Base-by-base conservation (phyloP, 208 protist species). In the Balamuthia mandrillaris region DNA sequence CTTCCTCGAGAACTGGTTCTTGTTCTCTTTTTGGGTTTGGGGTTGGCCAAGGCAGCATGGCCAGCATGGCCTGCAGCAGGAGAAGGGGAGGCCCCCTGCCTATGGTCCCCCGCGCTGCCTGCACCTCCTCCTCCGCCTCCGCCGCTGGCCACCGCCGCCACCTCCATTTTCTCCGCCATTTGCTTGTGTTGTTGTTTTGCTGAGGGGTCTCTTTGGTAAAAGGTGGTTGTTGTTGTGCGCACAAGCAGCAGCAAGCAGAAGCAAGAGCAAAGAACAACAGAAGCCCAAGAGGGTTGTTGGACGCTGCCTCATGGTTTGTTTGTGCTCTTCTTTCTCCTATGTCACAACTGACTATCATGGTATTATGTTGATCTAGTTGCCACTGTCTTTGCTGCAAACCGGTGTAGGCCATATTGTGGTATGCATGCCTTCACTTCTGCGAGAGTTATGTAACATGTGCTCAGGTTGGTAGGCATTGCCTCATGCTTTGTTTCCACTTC, bases 331-430 rank as follows among this genome's bases (percentile, higher is more conserved):
- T 21, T 21, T 54, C 47, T 54, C 47, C 14, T 14, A 24, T 54
- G 14, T 24, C 47, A 54, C 47, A 54, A 54, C 14, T 54, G 47
- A 31, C 29, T 51, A 49, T 52, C 3, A 10, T 21, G 0, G 31
- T 51, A 0, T 18, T 49, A 52, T 45, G 31, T 10, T 27, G 42
- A 33, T 39, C 6, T 27, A 81, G 74, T 33, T 66, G 21, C 74
- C 74, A 9, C 47, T 81, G 14, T 81, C 74, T 7, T 51, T 81
- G 7, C 49, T 81, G 7, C 47, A 81, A 31, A 65, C 74, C 14
- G n/a, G 47, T 14, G 54, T 66, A 3, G 54, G 54, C 47, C 52
- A 81, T 31, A 31, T 51, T 18, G 61, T 81, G 47, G 74, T 81
- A 74, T 0, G 42, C 2, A 21, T 7, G 42, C 47, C 21, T 60